Evolutionary conservation across 768 basidiomycete species (phyloP), one percentile per base, ranked within the genome.

Genomic region (Russula sp.): DNA sequence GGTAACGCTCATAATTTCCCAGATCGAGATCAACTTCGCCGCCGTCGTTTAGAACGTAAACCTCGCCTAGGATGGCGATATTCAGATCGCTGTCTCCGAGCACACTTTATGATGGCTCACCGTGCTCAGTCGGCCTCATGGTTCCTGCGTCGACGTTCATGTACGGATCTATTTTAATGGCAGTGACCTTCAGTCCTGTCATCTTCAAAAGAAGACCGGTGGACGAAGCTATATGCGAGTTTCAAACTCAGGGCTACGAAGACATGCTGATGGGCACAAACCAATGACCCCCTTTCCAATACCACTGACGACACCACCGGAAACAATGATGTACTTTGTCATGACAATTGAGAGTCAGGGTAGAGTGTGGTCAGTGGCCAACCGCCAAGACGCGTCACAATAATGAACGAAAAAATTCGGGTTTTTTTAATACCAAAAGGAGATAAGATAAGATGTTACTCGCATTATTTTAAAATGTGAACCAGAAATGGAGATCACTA

Each of bases 101-200:
- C n/a, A 40, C 24, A 63, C 36, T n/a, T 44, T 48, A 46, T 44
- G 57, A 34, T 38, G 26, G 28, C 87, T 81, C 74, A 92, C 95
- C 96, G 74, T 99, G 96, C 76, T 99, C 96, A 18, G 94, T 96
- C 16, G 96, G 96, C 56, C 93, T 83, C 96, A 99, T 99, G 22
- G 96, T 98, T 40, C 96, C 96, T 26, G 96, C 96, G 81, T 99
- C 96, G 71, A 99, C 98, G 78, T 99, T 99, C 96, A 99, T 98
- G 71, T 99, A 99, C 16, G 96, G 96, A 75, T 99, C 96, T 72
- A 99, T 98, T 79, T 99, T 99, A 82, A 99, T 98, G 13, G 96
- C 92, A 9, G 96, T 99, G 70, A 98, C 96, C 79, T 94, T 97
- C 65, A 97, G 81, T 53, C 96, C 96, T 42, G 89, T 86, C 50